Evolutionary conservation across 805 yeast genomes (phyloP), one percentile per base, ranked within the genome.

Genomic region (Monosporozyma unispora): DNA sequence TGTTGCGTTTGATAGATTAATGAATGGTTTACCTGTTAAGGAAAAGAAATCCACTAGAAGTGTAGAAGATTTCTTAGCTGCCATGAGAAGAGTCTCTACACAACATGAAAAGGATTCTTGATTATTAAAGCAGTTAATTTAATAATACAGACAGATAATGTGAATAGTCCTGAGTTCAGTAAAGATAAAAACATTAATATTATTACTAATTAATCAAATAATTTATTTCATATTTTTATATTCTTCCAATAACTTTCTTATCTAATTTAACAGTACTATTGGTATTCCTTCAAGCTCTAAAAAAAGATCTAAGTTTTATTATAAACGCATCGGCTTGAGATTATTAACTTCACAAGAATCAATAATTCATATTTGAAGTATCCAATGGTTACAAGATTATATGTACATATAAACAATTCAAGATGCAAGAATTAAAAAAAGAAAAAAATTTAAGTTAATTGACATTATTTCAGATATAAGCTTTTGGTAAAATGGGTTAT

Each of bases 41-140:
- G 78, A 78, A 66, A 67, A 70, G 58, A 68, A 72, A 46, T 80
- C 78, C 62, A 57, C 68, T 61, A 82, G 90, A 80, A 76, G 87
- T 50, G 67, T 84, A 55, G 93, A 84, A 77, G 93, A 84, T 72
- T 84, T 84, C 79, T 75, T 84, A 70, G 81, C 81, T 64, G 84
- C 90, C 64, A 84, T 84, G 91, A 84, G 80, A 77, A 82, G 93
- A 79, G 90, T 84, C 57, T 84, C 91, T 60, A 84, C 93, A 71
- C 89, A 84, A 74, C 93, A 84, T 75, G 93, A 84, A 76, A 84
- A 84, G 75, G 81, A 86, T 4, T 10, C 18, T 16, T 18, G n/a
- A n/a, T n/a, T n/a, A n/a, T n/a, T n/a, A n/a, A n/a, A n/a, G n/a
- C n/a, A n/a, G n/a, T n/a, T n/a, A n/a, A n/a, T n/a, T n/a, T n/a